Evolutionary conservation across 345 rosid species (phyloP).

Genomic region (Euphorbia lathyris): DNA sequence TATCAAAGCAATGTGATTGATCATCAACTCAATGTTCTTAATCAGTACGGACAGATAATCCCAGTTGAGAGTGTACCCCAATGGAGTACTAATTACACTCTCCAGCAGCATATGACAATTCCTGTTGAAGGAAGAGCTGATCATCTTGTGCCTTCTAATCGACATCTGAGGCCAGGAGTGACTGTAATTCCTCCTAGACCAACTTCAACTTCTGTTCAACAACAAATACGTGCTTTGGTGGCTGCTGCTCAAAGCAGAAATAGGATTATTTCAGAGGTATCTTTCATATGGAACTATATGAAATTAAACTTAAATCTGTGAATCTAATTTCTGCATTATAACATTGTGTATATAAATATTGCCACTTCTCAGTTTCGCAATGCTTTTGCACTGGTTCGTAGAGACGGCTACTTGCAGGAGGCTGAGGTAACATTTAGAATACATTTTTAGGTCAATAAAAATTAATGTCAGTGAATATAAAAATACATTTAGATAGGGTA

Average conservation of each 20-base stretch:
- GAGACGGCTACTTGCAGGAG: constrained; percentile 5
- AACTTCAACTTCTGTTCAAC: constrained; percentile 1
- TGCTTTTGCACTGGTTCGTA: constrained; percentile 20
- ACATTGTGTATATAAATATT: too few relatives aligned
- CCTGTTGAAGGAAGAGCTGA: too few relatives aligned
- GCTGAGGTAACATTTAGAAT: constrained; percentile 32
- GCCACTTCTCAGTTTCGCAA: constrained; percentile 22
- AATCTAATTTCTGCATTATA: too few relatives aligned
- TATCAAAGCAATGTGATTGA: not conserved
- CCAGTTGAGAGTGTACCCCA: not conserved
- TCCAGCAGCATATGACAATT: not conserved
- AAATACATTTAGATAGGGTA: too few relatives aligned
- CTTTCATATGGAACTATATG: too few relatives aligned
- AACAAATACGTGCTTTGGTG: not conserved
- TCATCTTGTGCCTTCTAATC: too few relatives aligned
- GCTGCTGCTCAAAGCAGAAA: constrained; percentile 17
- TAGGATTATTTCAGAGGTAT: constrained; percentile 24
- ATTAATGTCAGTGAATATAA: too few relatives aligned
- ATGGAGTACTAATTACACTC: not conserved
- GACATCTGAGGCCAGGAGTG: too few relatives aligned
- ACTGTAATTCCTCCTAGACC: too few relatives aligned
- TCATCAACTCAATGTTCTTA: not conserved
- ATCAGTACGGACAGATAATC: constrained; percentile 8
- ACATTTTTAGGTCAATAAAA: too few relatives aligned
- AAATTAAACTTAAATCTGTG: too few relatives aligned